Evolutionary conservation across 345 rosid species (phyloP).

Genomic region (Citropsis articulata): DNA sequence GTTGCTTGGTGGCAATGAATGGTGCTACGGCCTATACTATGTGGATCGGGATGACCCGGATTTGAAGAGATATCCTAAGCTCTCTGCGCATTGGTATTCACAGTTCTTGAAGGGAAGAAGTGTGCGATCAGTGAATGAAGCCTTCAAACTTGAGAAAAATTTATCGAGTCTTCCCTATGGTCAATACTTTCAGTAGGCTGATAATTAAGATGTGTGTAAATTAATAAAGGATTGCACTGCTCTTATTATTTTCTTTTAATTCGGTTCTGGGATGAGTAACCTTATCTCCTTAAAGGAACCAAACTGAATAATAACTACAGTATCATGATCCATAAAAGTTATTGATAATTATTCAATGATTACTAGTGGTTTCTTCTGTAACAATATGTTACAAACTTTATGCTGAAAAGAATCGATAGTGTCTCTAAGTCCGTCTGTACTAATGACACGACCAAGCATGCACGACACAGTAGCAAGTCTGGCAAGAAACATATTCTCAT

Average conservation of each 20-base stretch:
- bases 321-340: no score
- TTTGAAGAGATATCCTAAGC: slow-evolving; percentile 42
- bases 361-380: no score
- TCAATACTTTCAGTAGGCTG: not conserved
- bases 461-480: no score
- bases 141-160: not conserved
- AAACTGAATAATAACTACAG: no score
- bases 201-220: not conserved
- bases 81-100: slow-evolving; percentile 53
- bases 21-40: slow-evolving; percentile 34
- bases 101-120: slow-evolving; percentile 37
- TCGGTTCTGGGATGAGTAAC: no score
- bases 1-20: slow-evolving; percentile 32
- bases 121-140: not conserved
- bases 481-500: no score
- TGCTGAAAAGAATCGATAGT: no score
- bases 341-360: no score
- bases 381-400: no score
- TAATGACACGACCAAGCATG: no score
- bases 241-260: not conserved
- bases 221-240: not conserved
- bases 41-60: slow-evolving; percentile 46
- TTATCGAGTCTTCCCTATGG: not conserved
- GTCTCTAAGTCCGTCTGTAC: no score
- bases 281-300: no score